Percentiles rank a stretch among this genome's conserved stretches.
These are phyloP conservation scores for Xylaria sp. DNA, from an alignment of 2,329 filamentous ascomycete genomes.

Conservation along the genomic window DNA sequence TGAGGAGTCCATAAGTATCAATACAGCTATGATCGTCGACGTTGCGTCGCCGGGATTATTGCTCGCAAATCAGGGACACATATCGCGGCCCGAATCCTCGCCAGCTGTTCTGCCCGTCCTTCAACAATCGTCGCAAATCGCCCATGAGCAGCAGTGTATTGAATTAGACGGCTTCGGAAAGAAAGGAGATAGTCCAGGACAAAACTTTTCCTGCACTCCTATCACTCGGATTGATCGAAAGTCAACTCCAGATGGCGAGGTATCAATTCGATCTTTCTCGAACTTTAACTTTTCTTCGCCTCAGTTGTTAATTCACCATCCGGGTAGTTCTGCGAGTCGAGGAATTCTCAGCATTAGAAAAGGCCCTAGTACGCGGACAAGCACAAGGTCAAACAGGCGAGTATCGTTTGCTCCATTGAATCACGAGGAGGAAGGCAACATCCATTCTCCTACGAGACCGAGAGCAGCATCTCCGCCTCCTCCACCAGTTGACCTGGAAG, in stretches of 20 bases:
- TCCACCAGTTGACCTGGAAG: slow-evolving; percentile 47
- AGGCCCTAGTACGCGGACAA: slow-evolving; percentile 34
- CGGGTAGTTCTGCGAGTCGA: slow-evolving; percentile 26
- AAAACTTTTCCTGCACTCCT: slow-evolving; percentile 38
- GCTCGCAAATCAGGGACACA: not conserved
- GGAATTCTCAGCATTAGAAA: slow-evolving; percentile 41
- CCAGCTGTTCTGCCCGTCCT: not conserved
- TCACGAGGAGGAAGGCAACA: slow-evolving; percentile 43
- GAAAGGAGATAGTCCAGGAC: not conserved
- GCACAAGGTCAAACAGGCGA: slow-evolving; percentile 37
- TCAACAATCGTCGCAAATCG: not conserved
- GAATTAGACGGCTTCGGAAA: slow-evolving; percentile 1
- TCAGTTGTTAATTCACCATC: slow-evolving; percentile 44
- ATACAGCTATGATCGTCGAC: not conserved
- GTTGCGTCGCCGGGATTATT: not conserved
- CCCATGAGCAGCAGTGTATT: not conserved
- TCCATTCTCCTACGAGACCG: slow-evolving; percentile 25
- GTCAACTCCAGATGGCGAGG: slow-evolving; percentile 58
- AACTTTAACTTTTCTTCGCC: slow-evolving; percentile 64
- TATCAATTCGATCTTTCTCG: slow-evolving; percentile 63
- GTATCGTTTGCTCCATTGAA: slow-evolving; percentile 52
- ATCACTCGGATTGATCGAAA: slow-evolving; percentile 45
- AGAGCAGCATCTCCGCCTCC: slow-evolving; percentile 58
- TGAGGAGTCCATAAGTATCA: not conserved
- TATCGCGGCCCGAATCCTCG: not conserved